Percentiles rank a stretch among this genome's conserved stretches.
These are phyloP conservation scores for Psophocarpus tetragonolobus DNA, from an alignment of 306 rosid genomes.

Conservation along the genomic window DNA sequence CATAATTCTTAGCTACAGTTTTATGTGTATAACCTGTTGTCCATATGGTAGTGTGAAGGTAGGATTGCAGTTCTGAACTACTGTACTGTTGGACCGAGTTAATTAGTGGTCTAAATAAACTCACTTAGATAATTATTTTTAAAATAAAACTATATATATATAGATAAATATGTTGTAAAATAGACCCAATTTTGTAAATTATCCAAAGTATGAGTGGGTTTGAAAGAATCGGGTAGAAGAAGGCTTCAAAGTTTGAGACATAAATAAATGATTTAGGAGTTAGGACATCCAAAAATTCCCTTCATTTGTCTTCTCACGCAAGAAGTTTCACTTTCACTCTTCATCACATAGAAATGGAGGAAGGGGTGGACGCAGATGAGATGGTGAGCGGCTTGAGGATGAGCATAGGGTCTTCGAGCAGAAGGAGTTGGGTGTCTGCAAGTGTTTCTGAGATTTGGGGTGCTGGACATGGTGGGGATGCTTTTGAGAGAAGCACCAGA, in stretches of 20 bases:
- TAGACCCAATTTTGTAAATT: no score
- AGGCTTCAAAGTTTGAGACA: not conserved
- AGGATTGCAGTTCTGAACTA: no score
- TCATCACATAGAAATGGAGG: not conserved
- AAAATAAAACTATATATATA: no score
- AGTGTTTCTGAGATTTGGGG: constrained; percentile 1
- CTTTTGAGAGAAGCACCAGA: constrained; percentile 47
- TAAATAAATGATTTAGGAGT: not conserved
- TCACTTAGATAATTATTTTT: no score
- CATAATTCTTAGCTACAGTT: no score
- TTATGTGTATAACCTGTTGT: no score
- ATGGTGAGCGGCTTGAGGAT: constrained; percentile 39
- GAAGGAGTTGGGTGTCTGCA: constrained; percentile 44
- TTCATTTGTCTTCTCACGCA: not conserved
- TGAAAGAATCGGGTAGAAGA: not conserved
- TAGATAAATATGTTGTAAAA: no score
- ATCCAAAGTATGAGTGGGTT: no score
- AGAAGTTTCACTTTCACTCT: not conserved
- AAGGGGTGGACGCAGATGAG: constrained; percentile 29
- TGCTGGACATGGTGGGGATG: constrained; percentile 10
- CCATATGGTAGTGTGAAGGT: no score
- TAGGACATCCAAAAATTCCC: not conserved
- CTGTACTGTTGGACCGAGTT: no score
- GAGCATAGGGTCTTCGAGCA: constrained; percentile 50
- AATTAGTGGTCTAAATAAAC: no score